Percentiles rank a stretch among this genome's conserved stretches.
Conservation (phyloP, 768 basidiomycete species). For the Tulasnella sp. region DNA sequence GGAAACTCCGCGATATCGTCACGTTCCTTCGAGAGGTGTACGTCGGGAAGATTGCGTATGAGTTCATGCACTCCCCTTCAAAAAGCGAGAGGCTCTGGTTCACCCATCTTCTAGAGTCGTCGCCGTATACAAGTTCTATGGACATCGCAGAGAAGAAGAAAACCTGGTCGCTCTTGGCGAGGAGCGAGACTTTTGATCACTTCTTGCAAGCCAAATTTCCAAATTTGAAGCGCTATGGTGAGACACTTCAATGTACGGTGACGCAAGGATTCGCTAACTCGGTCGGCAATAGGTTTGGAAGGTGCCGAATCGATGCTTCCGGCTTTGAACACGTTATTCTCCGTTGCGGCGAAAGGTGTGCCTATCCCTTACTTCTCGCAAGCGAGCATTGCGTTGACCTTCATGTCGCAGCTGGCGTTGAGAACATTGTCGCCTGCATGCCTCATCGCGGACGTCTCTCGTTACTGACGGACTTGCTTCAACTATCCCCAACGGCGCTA, state of each 20-base stretch:
- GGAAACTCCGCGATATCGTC: conserved; percentile 62
- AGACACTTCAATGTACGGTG: not conserved
- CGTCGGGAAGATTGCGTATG: conserved; percentile 78
- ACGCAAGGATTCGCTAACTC: no score
- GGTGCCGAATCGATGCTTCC: conserved; percentile 92
- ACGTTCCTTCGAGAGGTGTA: conserved; percentile 63
- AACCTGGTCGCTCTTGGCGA: conserved; percentile 57
- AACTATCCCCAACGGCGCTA: conserved; percentile 53
- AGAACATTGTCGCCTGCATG: conserved; percentile 70
- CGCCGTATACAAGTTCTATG: conserved; percentile 21
- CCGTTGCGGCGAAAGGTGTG: conserved; percentile 48
- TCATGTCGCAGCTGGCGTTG: conserved; percentile 42
- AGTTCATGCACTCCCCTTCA: conserved; percentile 82
- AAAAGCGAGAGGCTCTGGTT: conserved; percentile 87
- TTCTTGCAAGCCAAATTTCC: conserved; percentile 85
- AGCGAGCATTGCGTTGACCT: not conserved
- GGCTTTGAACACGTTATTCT: conserved; percentile 69
- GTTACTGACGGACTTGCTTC: conserved; percentile 66
- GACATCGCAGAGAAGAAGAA: conserved; percentile 36
- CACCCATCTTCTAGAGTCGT: conserved; percentile 69
- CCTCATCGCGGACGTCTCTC: conserved; percentile 61
- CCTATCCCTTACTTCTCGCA: not conserved
- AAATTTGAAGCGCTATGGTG: conserved; percentile 36
- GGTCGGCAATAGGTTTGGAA: conserved; percentile 83
- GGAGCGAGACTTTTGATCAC: conserved; percentile 73